phyloP scores from a whole-genome alignment of 306 rosid species.

The Macrotyloma uniflorum region DNA sequence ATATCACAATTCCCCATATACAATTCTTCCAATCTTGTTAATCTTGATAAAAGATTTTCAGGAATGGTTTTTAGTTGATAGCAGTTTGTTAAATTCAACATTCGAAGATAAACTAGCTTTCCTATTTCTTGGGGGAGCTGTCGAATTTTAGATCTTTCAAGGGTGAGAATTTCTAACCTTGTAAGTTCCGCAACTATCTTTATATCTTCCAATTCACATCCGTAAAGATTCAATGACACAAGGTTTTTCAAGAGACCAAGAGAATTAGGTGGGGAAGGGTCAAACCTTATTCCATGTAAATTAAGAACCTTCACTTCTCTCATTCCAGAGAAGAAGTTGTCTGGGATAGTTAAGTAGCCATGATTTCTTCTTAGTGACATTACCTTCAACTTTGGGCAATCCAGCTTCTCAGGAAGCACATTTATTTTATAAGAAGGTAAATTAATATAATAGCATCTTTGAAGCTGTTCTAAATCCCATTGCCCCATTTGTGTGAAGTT shows the following conservation, averaged over 20 bases:
- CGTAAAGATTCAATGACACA: neutral
- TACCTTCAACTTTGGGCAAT: neutral
- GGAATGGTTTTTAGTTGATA: neutral
- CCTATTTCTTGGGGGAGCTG: neutral
- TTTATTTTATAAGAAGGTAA: neutral
- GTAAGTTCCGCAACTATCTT: neutral
- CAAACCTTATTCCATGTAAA: neutral
- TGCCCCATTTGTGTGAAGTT: neutral
- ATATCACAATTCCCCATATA: neutral
- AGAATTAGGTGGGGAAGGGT: neutral
- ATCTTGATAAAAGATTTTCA: neutral
- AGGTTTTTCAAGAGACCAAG: neutral
- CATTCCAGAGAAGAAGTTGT: neutral
- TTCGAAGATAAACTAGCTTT: neutral
- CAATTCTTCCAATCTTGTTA: slow-evolving; percentile 10
- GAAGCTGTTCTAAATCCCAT: neutral
- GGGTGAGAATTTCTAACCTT: slow-evolving; percentile 16
- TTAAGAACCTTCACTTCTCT: neutral
- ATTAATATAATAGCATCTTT: neutral
- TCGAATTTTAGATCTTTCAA: neutral
- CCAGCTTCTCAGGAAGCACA: neutral
- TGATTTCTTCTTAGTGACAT: neutral
- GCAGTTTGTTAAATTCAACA: neutral
- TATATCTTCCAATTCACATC: slow-evolving; percentile 6
- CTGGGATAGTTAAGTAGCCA: neutral